Base-by-base conservation (phyloP, 345 rosid species). In the Hevea brasiliensis region DNA sequence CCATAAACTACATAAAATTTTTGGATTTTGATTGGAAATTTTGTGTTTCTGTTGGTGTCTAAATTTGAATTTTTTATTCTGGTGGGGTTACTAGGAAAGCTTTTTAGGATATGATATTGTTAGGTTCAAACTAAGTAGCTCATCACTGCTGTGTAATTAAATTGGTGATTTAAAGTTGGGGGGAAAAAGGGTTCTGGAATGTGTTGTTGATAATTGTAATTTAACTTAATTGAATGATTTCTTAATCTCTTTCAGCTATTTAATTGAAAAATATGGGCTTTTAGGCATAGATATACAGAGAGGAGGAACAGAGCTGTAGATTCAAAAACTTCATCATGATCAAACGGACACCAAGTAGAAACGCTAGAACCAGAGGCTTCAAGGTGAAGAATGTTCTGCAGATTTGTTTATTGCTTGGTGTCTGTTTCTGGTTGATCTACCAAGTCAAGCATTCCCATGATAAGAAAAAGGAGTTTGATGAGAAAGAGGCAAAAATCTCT, bases 391-490 rank as follows among this genome's bases (percentile, higher is more conserved):
- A 85, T 84, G 82, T 87, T 55, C 75, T 94, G 72, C 97, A 94
- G 87, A 88, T 94, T 65, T 83, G 89, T 65, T 81, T 94, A 74
- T 73, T 92, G 74, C 85, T 94, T 65, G 92, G 91, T 67, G 85
- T 92, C 57, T 92, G 96, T 76, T 85, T 95, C 50, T 92, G 97
- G 98, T 75, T 92, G 77, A 81, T 92, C 74, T 92, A 89, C 75
- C 97, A 92, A 84, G 94, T 90, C 23, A 92, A 95, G 90, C 87
- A 77, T 62, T 92, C 98, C 54, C 91, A 88, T 77, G 98, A 90
- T 68, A 95, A 89, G 87, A 95, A 89, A 77, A 87, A 85, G 80
- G 98, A 91, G 61, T 73, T 87, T 42, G 84, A 86, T 41, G 92
- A 83, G 81, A 87, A 82, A 26, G 92, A 87, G 62, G 58, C 80